Evolutionary conservation across 768 basidiomycete species (phyloP).

Genomic region (Auricularia sp.): DNA sequence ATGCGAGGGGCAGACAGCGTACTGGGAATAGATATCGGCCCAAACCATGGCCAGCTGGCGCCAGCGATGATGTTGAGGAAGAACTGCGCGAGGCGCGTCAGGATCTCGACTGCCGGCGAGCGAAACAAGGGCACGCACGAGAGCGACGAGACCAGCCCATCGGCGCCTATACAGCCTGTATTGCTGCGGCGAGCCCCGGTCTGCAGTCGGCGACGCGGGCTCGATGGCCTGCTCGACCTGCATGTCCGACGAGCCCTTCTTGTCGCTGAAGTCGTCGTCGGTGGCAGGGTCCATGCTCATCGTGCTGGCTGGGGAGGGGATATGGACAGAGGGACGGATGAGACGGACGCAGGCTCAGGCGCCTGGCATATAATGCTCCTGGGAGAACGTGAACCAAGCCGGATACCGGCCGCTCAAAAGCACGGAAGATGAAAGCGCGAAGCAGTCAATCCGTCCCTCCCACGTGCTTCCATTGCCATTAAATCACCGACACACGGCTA

Average conservation of each 20-base stretch:
- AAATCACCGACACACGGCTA: no score
- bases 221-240: not conserved
- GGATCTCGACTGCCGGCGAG: not conserved
- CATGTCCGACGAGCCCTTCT: not conserved
- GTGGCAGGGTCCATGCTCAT: not conserved
- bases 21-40: conserved; percentile 69
- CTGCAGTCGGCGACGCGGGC: not conserved
- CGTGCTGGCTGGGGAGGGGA: not conserved
- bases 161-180: conserved; percentile 65
- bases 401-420: no score
- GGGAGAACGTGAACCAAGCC: not conserved
- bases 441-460: no score
- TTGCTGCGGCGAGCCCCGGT: not conserved
- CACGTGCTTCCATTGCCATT: no score
- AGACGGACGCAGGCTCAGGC: not conserved
- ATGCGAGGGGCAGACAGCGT: conserved; percentile 9
- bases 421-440: no score
- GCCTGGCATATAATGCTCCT: not conserved
- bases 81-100: conserved; percentile 14
- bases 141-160: conserved; percentile 51
- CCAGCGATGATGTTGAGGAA: conserved; percentile 51
- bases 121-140: conserved; percentile 31
- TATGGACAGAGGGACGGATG: no score
- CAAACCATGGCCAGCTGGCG: conserved; percentile 75
- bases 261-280: not conserved